These are phyloP conservation scores for Gossypium ekmanianum DNA, from an alignment of 345 rosid genomes.

Conservation along the genomic window DNA sequence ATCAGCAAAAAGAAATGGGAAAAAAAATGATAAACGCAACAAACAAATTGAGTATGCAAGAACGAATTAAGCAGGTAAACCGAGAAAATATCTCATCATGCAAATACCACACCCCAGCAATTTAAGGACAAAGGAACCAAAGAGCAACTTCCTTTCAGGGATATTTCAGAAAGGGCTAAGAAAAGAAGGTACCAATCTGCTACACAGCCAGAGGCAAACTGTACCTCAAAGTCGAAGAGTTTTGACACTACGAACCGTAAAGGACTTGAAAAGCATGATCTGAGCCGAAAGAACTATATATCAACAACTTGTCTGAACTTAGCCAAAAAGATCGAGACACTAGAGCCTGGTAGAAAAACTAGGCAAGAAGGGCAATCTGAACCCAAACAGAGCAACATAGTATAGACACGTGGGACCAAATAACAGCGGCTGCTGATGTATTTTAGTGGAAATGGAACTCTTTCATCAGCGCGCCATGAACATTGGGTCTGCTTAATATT, in stretches of 20 bases:
- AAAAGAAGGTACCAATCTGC: conserved; percentile 7
- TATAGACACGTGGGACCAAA: background rate
- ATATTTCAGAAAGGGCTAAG: background rate
- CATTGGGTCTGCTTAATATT: conserved; percentile 18
- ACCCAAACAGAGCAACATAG: background rate
- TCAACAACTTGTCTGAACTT: background rate
- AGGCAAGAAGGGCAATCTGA: background rate
- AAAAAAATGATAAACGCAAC: background rate
- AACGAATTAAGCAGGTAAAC: background rate
- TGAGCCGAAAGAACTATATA: conserved; percentile 8
- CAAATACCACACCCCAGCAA: background rate
- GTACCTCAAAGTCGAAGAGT: background rate
- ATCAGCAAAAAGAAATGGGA: background rate
- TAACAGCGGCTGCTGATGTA: background rate
- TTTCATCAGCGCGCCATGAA: conserved; percentile 22
- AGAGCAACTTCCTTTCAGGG: background rate
- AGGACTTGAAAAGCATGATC: background rate
- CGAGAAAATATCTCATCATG: background rate
- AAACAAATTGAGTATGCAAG: background rate
- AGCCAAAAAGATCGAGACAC: conserved; percentile 8
- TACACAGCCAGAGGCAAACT: background rate
- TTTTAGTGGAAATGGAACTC: conserved; percentile 19
- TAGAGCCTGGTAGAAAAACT: conserved; percentile 8
- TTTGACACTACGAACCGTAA: background rate
- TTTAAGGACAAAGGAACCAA: background rate